Base-by-base conservation (phyloP, 2,329 filamentous ascomycete genomes). In the Peltaster fructicola region DNA sequence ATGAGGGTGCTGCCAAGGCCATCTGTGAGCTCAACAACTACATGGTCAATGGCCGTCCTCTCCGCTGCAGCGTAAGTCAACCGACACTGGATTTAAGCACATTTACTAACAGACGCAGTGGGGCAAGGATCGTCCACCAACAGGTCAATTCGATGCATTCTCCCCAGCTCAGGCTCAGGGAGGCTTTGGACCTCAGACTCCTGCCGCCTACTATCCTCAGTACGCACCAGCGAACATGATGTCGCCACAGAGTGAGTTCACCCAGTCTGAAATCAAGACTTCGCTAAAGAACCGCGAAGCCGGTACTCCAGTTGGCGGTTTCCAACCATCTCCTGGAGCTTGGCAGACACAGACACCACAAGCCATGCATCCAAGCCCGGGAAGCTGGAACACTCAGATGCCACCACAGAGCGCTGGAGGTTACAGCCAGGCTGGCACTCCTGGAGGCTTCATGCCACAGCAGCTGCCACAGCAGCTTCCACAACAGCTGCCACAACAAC, bases 11-110 rank as follows among this genome's bases (percentile, higher is more conserved):
- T 3, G 84, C 88, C 27, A 92, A 92, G 77, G 82, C 84, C 16
- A 98, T 98, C 46, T 98, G 88, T 56, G 84, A 95, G 50, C 66
- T 98, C 46, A 95, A 85, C 43, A 85, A 85, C 15, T 98, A 95
- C 60, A 90, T 93, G 40, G 85, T 98, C 43, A 93, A 98, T 45
- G 88, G 88, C 25, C 74, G 88, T 38, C 88, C 88, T 26, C 57
- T 98, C 41, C 98, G 98, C 66, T 98, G 88, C 67, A 95, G 85
- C 54, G 85, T 95, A 76, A 60, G 85, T 75, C n/a, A 19, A 29
- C 8, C 24, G 11, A 24, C 15, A 15, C 12, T 10, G 2, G 14
- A 22, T 15, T 14, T 31, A 27, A 14, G 24, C 13, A 25, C 31
- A 33, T 27, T 36, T 32, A 31, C 37, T 30, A 57, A 44, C 32